These are phyloP conservation scores for Microbotryum scabiosae DNA, from an alignment of 1,284 basidiomycete species.

Conservation along the genomic window DNA sequence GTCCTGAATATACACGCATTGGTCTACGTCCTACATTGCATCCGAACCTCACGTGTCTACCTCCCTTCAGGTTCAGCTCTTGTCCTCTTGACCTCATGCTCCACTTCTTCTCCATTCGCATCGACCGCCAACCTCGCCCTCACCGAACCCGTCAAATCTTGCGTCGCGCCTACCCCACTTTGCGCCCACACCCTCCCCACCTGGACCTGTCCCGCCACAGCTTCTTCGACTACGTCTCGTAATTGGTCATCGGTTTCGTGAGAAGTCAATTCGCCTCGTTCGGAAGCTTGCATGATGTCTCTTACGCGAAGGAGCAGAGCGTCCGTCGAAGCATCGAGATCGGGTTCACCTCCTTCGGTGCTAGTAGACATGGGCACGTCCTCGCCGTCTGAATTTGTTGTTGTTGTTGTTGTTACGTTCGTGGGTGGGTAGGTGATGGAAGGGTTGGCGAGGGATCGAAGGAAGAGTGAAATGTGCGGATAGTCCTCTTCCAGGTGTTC, in stretches of 20 bases:
- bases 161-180: not conserved
- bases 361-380: no score
- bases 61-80: no score
- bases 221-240: constrained; percentile 46
- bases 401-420: not conserved
- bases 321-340: constrained; percentile 61
- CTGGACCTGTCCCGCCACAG: constrained; percentile 19
- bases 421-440: constrained; percentile 1
- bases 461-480: constrained; percentile 62
- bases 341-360: constrained; percentile 43
- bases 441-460: constrained; percentile 47
- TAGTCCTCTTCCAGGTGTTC: constrained; percentile 67
- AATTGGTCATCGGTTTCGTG: constrained; percentile 55
- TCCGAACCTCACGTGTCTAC: no score
- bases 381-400: no score
- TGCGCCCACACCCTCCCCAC: constrained; percentile 19
- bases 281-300: constrained; percentile 57
- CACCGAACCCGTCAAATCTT: no score
- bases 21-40: no score
- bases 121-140: no score
- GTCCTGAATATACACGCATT: no score
- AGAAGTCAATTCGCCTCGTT: constrained; percentile 49
- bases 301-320: constrained; percentile 58
- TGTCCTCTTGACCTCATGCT: no score
- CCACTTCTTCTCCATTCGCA: no score